phyloP scores from a whole-genome alignment of 176 grass and related monocot species.

The Oryza coarctata region DNA sequence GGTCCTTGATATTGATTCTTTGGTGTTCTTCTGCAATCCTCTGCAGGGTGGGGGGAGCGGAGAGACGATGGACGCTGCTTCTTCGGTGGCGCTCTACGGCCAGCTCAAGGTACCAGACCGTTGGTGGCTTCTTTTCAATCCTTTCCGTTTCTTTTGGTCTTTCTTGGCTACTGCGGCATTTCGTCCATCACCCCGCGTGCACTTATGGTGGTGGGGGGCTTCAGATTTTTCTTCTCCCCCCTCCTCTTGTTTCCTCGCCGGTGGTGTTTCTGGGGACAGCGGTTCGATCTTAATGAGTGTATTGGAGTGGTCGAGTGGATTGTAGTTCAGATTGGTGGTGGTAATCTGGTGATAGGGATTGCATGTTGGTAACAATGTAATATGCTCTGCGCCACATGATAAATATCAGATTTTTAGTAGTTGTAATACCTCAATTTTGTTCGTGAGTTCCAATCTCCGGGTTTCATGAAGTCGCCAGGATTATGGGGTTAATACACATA shows the following conservation, averaged over 20 bases:
- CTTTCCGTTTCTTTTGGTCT: not conserved
- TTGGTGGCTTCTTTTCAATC: not conserved
- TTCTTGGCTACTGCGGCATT: constrained; percentile 32
- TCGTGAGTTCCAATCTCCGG: not conserved
- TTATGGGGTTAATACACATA: not conserved
- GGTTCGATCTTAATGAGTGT: not conserved
- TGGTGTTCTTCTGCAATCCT: not conserved
- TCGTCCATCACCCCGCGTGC: constrained; percentile 32
- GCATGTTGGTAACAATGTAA: not conserved
- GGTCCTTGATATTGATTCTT: not conserved
- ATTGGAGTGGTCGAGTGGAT: not conserved
- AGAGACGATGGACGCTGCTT: constrained; percentile 47
- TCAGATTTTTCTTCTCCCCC: not conserved
- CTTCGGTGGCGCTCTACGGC: constrained; percentile 60
- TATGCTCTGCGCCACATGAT: not conserved
- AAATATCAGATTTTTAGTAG: not conserved
- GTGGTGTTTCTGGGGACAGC: not conserved
- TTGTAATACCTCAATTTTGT: not conserved
- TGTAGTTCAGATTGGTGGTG: not conserved
- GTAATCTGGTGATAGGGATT: not conserved
- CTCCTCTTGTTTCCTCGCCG: not conserved
- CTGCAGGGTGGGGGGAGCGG: not conserved
- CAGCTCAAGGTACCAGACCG: constrained; percentile 64
- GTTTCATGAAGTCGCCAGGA: not conserved
- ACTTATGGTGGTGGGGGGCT: not conserved